Evolutionary conservation across 192 early-diverging fungal genomes (phyloP).

Genomic region (Mortierella hygrophila): DNA sequence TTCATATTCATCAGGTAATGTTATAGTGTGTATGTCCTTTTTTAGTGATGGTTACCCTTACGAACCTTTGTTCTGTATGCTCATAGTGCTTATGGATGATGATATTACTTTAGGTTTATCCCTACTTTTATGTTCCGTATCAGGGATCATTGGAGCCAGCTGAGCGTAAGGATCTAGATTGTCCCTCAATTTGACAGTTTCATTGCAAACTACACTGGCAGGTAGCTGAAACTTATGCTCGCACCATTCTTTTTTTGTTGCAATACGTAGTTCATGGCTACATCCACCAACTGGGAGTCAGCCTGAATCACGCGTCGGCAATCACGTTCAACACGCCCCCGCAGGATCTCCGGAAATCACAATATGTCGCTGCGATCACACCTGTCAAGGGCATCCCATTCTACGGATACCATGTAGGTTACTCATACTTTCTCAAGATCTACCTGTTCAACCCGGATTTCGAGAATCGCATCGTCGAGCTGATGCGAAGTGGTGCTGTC

Average conservation of each 20-base stretch:
- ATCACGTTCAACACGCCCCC: slow-evolving; percentile 49
- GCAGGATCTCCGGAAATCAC: slow-evolving; percentile 24
- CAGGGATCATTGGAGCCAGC: slow-evolving; percentile 54
- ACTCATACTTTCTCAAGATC: slow-evolving; percentile 84
- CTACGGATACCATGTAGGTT: slow-evolving; percentile 85
- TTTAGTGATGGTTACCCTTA: too few species aligned
- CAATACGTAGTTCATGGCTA: slow-evolving; percentile 51
- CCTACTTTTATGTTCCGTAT: slow-evolving; percentile 88
- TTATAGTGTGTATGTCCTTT: neutral
- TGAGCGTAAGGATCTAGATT: slow-evolving; percentile 21
- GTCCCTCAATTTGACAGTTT: slow-evolving; percentile 16
- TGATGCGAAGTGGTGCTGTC: slow-evolving; percentile 80
- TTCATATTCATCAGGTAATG: slow-evolving; percentile 86
- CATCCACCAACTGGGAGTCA: slow-evolving; percentile 67
- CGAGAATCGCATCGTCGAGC: slow-evolving; percentile 67
- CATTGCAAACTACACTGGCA: slow-evolving; percentile 22
- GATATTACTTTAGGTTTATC: slow-evolving; percentile 66
- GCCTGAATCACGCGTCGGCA: slow-evolving; percentile 81
- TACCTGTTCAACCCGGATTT: slow-evolving; percentile 74
- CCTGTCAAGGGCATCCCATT: slow-evolving; percentile 86
- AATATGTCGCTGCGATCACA: slow-evolving; percentile 75
- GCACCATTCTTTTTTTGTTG: neutral
- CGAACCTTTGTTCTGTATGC: neutral
- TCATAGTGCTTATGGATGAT: neutral
- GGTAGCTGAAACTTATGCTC: too few species aligned